A percentile compares a stretch with the other conserved stretches of the same genome.
Conservation (phyloP, 176 grass and related monocot species). For the Oryza brachyantha region DNA sequence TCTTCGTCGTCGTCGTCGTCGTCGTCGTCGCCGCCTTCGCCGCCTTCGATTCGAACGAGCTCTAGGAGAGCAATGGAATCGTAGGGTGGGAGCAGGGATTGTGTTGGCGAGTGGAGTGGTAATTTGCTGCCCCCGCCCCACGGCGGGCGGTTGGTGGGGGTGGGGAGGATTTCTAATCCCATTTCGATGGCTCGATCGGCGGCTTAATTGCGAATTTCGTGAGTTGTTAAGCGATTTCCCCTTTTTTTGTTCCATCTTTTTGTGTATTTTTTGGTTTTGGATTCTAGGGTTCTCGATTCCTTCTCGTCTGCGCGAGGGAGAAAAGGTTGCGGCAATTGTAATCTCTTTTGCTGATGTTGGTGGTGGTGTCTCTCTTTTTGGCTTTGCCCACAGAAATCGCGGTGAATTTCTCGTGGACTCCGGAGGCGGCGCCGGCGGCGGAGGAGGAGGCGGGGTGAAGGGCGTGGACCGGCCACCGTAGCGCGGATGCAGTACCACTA, state of each 20-base stretch:
- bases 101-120: neutral
- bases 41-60: constrained; percentile 19
- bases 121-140: neutral
- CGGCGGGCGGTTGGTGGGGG: too few species aligned
- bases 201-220: constrained; percentile 26
- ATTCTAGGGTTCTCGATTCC: constrained; percentile 40
- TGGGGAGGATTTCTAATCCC: neutral
- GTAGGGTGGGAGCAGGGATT: neutral
- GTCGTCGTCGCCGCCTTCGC: too few species aligned
- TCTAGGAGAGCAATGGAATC: neutral
- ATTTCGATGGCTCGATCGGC: constrained; percentile 21
- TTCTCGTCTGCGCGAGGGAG: neutral
- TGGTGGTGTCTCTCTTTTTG: neutral
- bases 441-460: too few species aligned
- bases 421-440: too few species aligned
- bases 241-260: too few species aligned
- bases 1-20: neutral
- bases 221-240: neutral
- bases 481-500: constrained; percentile 56
- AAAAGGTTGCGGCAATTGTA: constrained; percentile 33
- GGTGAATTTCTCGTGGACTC: constrained; percentile 39
- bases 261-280: too few species aligned
- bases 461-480: constrained; percentile 6
- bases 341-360: neutral
- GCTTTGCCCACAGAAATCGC: constrained; percentile 33